Evolutionary conservation across 306 rosid species (phyloP).

Genomic region (Lathyrus tuberosus): DNA sequence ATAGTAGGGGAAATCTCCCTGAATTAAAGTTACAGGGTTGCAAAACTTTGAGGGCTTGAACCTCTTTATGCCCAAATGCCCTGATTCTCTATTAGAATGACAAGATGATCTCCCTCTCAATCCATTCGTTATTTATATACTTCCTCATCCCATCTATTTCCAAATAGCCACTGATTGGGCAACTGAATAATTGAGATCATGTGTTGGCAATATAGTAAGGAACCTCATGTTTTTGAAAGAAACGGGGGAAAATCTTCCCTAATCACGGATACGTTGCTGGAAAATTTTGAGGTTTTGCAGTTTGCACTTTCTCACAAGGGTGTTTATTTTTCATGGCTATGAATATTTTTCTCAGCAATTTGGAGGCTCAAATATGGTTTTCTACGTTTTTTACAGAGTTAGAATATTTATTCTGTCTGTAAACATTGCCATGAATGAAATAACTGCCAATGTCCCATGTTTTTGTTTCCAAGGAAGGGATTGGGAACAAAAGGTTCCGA

Average conservation of each 20-base stretch:
- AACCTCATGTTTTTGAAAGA: neutral
- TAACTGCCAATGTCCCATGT: neutral
- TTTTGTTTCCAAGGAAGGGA: too few relatives aligned
- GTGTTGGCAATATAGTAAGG: neutral
- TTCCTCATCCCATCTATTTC: neutral
- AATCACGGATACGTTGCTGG: neutral
- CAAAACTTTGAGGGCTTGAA: neutral
- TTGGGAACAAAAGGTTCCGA: neutral
- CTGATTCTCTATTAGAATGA: neutral
- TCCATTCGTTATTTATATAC: neutral
- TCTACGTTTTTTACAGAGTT: neutral
- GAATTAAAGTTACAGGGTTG: neutral
- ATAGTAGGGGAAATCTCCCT: neutral
- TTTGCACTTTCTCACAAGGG: neutral
- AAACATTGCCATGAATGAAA: neutral
- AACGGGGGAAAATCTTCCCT: neutral
- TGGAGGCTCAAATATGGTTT: neutral
- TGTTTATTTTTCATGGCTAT: neutral
- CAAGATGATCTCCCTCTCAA: neutral
- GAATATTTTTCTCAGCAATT: neutral
- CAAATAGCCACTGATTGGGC: neutral
- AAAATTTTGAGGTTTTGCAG: neutral
- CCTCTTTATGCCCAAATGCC: neutral
- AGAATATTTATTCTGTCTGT: neutral
- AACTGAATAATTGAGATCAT: neutral